Percentiles rank a stretch among this genome's conserved stretches.
These are phyloP conservation scores for Crithidia sp. DNA, from an alignment of 208 protist genomes.

Conservation along the genomic window DNA sequence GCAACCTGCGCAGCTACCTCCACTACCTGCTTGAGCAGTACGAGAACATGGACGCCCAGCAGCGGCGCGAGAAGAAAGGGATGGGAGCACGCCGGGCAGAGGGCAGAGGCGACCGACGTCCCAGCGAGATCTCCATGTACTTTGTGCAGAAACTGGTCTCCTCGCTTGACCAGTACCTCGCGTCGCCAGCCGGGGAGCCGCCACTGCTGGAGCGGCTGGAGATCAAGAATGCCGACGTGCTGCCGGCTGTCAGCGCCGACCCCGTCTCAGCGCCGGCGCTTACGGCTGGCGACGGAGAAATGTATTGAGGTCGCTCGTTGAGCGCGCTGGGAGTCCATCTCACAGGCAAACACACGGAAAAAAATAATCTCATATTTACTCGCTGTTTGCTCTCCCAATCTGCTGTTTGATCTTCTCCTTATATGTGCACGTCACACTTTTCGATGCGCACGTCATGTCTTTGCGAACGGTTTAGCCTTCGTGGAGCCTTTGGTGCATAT, in stretches of 20 bases:
- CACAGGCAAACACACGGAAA: no score
- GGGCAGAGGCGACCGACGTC: neutral
- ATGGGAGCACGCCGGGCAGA: neutral
- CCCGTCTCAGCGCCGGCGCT: no score
- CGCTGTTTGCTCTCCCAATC: no score
- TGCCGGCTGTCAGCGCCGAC: neutral
- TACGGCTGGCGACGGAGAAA: no score
- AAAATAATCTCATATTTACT: no score
- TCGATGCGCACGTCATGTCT: no score
- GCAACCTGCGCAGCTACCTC: conserved; percentile 25
- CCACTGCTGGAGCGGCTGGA: conserved; percentile 15
- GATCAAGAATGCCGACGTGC: conserved; percentile 4
- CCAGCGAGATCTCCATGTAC: conserved; percentile 4
- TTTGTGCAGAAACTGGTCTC: conserved; percentile 13
- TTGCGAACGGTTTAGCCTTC: no score
- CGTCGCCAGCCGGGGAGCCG: neutral
- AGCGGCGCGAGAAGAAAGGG: conserved; percentile 8
- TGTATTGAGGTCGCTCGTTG: no score
- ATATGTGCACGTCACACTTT: no score
- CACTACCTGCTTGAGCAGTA: conserved; percentile 27
- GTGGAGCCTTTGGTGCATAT: no score
- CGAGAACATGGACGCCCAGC: conserved; percentile 7
- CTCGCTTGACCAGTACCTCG: conserved; percentile 17
- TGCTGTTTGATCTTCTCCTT: no score
- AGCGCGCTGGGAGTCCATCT: no score